phyloP scores from a whole-genome alignment of 2,329 filamentous ascomycete species.

The Chrysosporium keratinophilum region DNA sequence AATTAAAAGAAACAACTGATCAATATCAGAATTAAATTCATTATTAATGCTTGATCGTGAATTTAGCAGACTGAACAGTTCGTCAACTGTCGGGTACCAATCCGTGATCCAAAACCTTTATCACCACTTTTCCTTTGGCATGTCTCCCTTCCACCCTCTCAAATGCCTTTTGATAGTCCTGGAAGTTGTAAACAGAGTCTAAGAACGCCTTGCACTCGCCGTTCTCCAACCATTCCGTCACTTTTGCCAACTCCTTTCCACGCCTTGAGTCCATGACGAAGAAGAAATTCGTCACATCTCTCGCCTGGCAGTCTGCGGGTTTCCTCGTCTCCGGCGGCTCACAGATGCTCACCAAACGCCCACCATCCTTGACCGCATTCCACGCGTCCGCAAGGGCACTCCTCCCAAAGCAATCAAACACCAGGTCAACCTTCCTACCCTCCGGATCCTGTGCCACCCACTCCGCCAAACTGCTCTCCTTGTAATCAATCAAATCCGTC shows the following conservation, averaged over 20 bases:
- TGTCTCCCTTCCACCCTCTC: constrained; percentile 32
- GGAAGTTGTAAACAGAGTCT: constrained; percentile 36
- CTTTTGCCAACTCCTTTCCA: constrained; percentile 28
- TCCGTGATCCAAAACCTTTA: constrained; percentile 14
- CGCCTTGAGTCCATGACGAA: constrained; percentile 34
- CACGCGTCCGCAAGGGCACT: constrained; percentile 34
- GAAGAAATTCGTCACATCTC: constrained; percentile 29
- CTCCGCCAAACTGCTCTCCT: constrained; percentile 12
- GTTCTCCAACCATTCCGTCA: constrained; percentile 33
- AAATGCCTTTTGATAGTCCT: constrained; percentile 34
- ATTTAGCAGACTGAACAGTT: too few species aligned
- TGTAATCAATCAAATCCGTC: constrained; percentile 35
- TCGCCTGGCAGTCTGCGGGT: constrained; percentile 21
- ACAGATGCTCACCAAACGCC: constrained; percentile 12
- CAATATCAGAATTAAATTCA: background rate
- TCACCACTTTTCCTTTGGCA: constrained; percentile 36
- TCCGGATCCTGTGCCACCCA: constrained; percentile 25
- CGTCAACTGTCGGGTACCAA: background rate
- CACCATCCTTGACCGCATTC: constrained; percentile 30
- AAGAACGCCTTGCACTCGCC: constrained; percentile 29
- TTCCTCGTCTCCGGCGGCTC: constrained; percentile 14
- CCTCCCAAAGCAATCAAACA: constrained; percentile 37
- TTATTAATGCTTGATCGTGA: background rate
- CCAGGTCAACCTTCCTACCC: constrained; percentile 32
- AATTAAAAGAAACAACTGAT: background rate